A percentile compares a stretch with the other conserved stretches of the same genome.
Conservation (phyloP, 1,284 basidiomycete species). For the Amylostereum chailletii region DNA sequence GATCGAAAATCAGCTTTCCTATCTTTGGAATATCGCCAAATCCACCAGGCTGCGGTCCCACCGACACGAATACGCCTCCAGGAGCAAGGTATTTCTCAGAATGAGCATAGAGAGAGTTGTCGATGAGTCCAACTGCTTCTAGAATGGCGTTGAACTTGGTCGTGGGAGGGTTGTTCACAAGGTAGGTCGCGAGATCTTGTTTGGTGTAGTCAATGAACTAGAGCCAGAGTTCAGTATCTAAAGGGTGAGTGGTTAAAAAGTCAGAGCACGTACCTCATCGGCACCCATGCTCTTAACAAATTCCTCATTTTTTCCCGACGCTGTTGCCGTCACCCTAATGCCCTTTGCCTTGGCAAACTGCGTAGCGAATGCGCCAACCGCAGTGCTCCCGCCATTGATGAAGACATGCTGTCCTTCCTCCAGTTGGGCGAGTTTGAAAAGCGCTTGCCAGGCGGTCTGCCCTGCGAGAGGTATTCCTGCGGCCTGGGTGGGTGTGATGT, state of each 20-base stretch:
- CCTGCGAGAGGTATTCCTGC: slow-evolving; percentile 49
- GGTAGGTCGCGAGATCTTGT: slow-evolving; percentile 19
- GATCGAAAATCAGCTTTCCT: slow-evolving; percentile 13
- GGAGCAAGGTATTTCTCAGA: slow-evolving; percentile 38
- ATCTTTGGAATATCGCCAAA: slow-evolving; percentile 8
- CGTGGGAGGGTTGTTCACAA: slow-evolving; percentile 18
- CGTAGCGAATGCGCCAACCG: slow-evolving; percentile 55
- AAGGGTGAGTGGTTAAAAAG: neutral
- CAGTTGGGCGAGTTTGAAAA: slow-evolving; percentile 32
- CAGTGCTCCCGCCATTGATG: slow-evolving; percentile 57
- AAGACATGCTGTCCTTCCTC: slow-evolving; percentile 43
- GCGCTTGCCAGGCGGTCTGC: slow-evolving; percentile 46
- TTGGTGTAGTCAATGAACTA: slow-evolving; percentile 35
- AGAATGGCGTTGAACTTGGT: slow-evolving; percentile 17
- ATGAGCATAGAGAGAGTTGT: slow-evolving; percentile 28
- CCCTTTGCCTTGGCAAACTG: slow-evolving; percentile 56
- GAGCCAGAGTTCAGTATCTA: neutral
- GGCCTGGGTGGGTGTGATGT: slow-evolving; percentile 41
- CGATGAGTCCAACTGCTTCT: slow-evolving; percentile 21
- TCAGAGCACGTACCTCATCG: slow-evolving; percentile 26
- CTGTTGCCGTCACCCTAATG: slow-evolving; percentile 45
- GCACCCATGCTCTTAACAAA: slow-evolving; percentile 33
- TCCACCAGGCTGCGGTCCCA: slow-evolving; percentile 27
- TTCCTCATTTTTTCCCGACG: slow-evolving; percentile 42
- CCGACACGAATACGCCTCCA: slow-evolving; percentile 34